phyloP scores from a whole-genome alignment of 2,329 filamentous ascomycete genomes.

The Dothideomycetidae sp. region DNA sequence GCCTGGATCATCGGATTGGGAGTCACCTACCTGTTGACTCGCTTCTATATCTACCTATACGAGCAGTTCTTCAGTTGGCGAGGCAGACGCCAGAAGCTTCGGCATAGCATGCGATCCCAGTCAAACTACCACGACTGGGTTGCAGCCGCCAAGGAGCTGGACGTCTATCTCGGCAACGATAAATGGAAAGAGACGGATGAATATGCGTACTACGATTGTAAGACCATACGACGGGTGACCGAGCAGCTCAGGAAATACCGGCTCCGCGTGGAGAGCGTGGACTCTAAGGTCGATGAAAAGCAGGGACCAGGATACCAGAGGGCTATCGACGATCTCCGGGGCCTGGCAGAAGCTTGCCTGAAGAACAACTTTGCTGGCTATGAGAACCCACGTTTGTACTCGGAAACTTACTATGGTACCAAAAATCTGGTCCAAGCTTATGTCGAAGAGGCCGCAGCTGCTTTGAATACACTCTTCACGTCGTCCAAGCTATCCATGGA shows the following conservation, averaged over 20 bases:
- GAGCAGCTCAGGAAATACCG: slow-evolving; percentile 58
- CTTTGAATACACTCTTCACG: slow-evolving; percentile 52
- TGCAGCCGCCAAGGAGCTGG: slow-evolving; percentile 60
- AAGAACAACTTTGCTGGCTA: slow-evolving; percentile 97
- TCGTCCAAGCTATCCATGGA: slow-evolving; percentile 54
- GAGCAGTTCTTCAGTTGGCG: slow-evolving; percentile 87
- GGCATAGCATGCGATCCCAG: slow-evolving; percentile 56
- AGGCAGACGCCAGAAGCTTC: slow-evolving; percentile 57
- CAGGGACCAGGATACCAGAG: slow-evolving; percentile 24
- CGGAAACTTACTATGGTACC: slow-evolving; percentile 95
- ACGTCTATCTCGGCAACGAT: slow-evolving; percentile 66
- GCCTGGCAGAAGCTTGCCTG: slow-evolving; percentile 73
- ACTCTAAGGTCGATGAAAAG: slow-evolving; percentile 7
- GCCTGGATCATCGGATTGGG: slow-evolving; percentile 67
- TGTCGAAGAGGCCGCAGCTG: slow-evolving; percentile 64
- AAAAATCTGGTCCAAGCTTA: slow-evolving; percentile 87
- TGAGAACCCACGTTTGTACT: slow-evolving; percentile 89
- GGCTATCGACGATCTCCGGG: slow-evolving; percentile 60
- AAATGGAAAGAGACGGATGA: slow-evolving; percentile 62
- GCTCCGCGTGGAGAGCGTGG: slow-evolving; percentile 33
- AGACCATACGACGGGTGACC: slow-evolving; percentile 64
- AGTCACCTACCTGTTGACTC: slow-evolving; percentile 61
- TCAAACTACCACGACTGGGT: slow-evolving; percentile 76
- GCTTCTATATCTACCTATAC: slow-evolving; percentile 82
- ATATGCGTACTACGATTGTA: slow-evolving; percentile 71